Evolutionary conservation across 805 yeast species (phyloP), one percentile per base, ranked within the genome.

Genomic region (Cyberlindnera maclurae): DNA sequence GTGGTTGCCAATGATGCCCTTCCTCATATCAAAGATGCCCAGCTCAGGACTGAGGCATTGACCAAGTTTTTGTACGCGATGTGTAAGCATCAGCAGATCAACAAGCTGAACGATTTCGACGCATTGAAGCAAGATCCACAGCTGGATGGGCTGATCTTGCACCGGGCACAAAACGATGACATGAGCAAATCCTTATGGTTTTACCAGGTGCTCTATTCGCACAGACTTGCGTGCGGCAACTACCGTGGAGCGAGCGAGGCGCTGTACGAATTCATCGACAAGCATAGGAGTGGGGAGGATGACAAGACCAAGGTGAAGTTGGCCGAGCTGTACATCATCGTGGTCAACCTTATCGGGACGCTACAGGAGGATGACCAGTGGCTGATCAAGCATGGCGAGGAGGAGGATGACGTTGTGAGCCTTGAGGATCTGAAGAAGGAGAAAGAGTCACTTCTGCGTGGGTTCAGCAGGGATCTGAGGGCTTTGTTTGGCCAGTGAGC

Each of bases 161-260:
- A 44, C 18, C 44, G 47, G 20, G 64, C 65, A 3, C 39, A 47
- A 20, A 47, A 49, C 3, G 51, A 53, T 10, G 65, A 60, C 33
- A 33, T 58, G n/a, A 45, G 42, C 29, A 52, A 54, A 34, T 52
- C 65, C 3, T 50, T 72, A 26, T 69, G 66, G 34, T 65, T 70
- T 47, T 74, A 68, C 58, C 65, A 75, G 44, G 63, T 75, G 13
- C 58, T 73, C 33, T 75, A 73, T 46, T 55, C 77, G 0, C 69
- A 78, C 65, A 62, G 79, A 42, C 51, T 70, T 28, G 64, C 63
- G 36, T 66, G 67, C 27, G 76, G 73, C 4, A 72, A 77, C 52
- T 67, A 54, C 39, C 60, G 82, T 39, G 76, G 75, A 15, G 66
- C 73, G 2, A 54, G 62, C 18, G 72, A 70, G 41, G 57, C 73